Conservation (phyloP, 2,329 filamentous ascomycete genomes). For the Cladosporium austrohemisphaericum region DNA sequence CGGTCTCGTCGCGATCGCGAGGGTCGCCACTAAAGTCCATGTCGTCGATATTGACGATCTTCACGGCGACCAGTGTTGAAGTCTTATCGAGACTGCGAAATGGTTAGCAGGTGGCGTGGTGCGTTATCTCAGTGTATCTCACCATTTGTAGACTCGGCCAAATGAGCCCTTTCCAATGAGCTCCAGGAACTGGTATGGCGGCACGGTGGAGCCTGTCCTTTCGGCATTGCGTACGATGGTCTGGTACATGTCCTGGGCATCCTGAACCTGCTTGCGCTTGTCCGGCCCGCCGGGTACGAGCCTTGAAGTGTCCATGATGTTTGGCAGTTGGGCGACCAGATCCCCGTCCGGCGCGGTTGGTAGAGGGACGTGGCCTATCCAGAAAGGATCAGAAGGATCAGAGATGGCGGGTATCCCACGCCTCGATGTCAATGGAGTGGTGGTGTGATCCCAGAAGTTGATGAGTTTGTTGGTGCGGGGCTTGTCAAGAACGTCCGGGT, state of each 20-base stretch:
- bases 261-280: slow-evolving; percentile 61
- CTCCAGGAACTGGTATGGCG: slow-evolving; percentile 65
- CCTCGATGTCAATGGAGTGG: too few relatives aligned
- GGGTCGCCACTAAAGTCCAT: slow-evolving; percentile 55
- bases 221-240: slow-evolving; percentile 60
- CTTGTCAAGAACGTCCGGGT: slow-evolving; percentile 18
- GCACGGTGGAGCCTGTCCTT: slow-evolving; percentile 57
- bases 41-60: slow-evolving; percentile 81
- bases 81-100: slow-evolving; percentile 6
- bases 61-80: slow-evolving; percentile 63
- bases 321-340: too few relatives aligned
- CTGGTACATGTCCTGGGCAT: slow-evolving; percentile 67
- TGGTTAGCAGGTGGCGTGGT: neutral
- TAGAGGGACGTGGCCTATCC: too few relatives aligned
- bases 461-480: slow-evolving; percentile 16
- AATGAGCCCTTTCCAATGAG: slow-evolving; percentile 73
- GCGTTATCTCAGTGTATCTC: slow-evolving; percentile 4
- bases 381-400: too few relatives aligned
- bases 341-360: neutral
- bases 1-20: slow-evolving; percentile 62
- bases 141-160: slow-evolving; percentile 68
- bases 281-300: slow-evolving; percentile 30
- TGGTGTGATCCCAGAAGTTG: slow-evolving; percentile 20
- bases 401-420: too few relatives aligned
- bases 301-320: slow-evolving; percentile 11